phyloP scores from a whole-genome alignment of 768 basidiomycete genomes.

The Coprinopsis strossmayeri region DNA sequence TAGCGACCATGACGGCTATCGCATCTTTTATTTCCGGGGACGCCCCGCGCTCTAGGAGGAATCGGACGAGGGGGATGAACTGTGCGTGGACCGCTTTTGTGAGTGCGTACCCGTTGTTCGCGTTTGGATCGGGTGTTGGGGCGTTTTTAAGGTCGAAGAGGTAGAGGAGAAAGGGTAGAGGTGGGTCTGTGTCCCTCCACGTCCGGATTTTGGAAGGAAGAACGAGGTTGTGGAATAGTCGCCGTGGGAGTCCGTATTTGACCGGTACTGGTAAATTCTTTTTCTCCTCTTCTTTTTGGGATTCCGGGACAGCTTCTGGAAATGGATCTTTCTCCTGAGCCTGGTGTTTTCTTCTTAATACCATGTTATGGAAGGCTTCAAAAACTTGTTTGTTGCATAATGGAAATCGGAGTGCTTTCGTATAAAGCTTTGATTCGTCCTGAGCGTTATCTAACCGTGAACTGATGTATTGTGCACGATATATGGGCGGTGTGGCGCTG shows the following conservation, averaged over 20 bases:
- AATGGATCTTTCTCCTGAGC: not conserved
- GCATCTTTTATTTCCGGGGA: conserved; percentile 56
- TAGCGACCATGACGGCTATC: conserved; percentile 71
- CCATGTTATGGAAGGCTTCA: conserved; percentile 30
- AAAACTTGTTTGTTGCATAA: conserved; percentile 52
- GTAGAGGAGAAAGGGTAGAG: conserved; percentile 66
- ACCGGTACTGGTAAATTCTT: conserved; percentile 1
- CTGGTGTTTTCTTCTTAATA: conserved; percentile 9
- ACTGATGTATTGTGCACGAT: conserved; percentile 64
- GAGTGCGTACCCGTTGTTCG: conserved; percentile 77
- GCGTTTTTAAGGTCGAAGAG: too few species aligned
- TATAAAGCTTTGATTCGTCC: conserved; percentile 27
- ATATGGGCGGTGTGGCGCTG: conserved; percentile 45
- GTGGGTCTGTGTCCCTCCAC: conserved; percentile 48
- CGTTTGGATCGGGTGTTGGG: conserved; percentile 46
- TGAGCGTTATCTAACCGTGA: conserved; percentile 17
- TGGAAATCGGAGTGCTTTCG: conserved; percentile 53
- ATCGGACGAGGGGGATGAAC: conserved; percentile 57
- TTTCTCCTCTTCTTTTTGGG: not conserved
- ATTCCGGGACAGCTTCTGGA: not conserved
- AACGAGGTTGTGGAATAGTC: conserved; percentile 54
- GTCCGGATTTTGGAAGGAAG: conserved; percentile 18
- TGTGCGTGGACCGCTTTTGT: conserved; percentile 67
- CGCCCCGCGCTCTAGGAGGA: conserved; percentile 68
- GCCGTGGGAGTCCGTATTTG: conserved; percentile 51